Base-by-base conservation (phyloP, 352 stramenopile genomes). In the Phytophthora palmivora region DNA sequence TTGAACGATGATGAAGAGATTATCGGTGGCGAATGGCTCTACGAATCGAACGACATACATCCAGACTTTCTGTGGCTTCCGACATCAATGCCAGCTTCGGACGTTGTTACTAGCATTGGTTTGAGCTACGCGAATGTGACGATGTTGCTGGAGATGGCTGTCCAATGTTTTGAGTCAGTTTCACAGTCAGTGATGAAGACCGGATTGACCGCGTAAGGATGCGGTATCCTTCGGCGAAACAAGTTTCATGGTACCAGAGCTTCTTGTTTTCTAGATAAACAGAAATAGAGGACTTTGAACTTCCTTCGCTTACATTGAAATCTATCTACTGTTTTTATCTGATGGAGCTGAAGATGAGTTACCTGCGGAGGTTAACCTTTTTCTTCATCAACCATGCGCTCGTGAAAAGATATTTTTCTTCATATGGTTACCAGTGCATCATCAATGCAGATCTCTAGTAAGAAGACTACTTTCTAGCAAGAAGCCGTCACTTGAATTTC, bases 401-500 rank as follows among this genome's bases (percentile, higher is more conserved):
- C 2, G 30, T 34, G 7, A 3, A 39, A 34, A 43, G 41, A 54
- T 54, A 54, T 24, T 21, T 8, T 24, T 36, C n/a, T 51, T 54
- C 16, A 62, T 61, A 48, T 50, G 43, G 26, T 58, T 63, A 58
- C 19, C 30, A 51, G 16, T 58, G 38, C 16, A 49, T 26, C 15
- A 9, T 9, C 10, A 51, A 16, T 58, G 38, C 21, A 49, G 34
- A 60, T 56, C 50, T 45, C 30, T 34, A 34, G 30, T 34, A 11
- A 12, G 10, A 34, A 28, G 24, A 28, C 24, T 3, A 7, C n/a
- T n/a, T n/a, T 34, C 7, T 34, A 34, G 30, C 30, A 24, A 26
- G 9, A 57, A 57, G 21, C 4, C 18, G 49, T 66, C 67, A 88
- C 61, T 88, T 85, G 58, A 88, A 88, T 47, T 87, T 86, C 63